Evolutionary conservation across 306 rosid species (phyloP).

Genomic region (Quercus mongolica): DNA sequence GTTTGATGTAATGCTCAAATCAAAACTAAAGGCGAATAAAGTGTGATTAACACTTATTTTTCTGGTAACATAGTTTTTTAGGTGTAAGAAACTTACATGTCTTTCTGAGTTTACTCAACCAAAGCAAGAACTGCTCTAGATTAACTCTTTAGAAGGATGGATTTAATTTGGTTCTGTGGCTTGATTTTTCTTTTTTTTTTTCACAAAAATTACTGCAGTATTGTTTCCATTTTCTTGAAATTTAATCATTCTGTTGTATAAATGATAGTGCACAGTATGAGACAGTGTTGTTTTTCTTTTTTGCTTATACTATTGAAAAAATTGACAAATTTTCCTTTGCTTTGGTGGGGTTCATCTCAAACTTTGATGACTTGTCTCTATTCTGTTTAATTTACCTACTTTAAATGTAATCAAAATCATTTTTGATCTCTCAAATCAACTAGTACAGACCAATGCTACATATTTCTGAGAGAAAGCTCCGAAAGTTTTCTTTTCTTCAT

Average conservation of each 20-base stretch:
- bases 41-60: background rate
- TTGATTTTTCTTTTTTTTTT: background rate
- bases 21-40: too few species aligned
- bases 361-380: background rate
- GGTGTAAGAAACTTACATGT: background rate
- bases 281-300: background rate
- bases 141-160: background rate
- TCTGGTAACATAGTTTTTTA: background rate
- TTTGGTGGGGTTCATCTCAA: background rate
- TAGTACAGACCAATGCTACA: background rate
- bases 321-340: background rate
- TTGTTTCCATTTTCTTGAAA: background rate
- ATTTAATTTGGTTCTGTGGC: background rate
- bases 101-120: slow-evolving; percentile 3
- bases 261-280: background rate
- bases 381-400: background rate
- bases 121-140: background rate
- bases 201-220: background rate
- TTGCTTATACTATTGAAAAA: too few species aligned
- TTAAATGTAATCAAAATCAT: background rate
- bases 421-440: background rate
- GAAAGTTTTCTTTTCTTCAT: background rate
- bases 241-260: background rate
- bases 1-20: too few species aligned
- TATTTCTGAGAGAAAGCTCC: background rate